Evolutionary conservation across 2,329 filamentous ascomycete species (phyloP), one percentile per base, ranked within the genome.

Genomic region (Beauveria rudraprayagi): DNA sequence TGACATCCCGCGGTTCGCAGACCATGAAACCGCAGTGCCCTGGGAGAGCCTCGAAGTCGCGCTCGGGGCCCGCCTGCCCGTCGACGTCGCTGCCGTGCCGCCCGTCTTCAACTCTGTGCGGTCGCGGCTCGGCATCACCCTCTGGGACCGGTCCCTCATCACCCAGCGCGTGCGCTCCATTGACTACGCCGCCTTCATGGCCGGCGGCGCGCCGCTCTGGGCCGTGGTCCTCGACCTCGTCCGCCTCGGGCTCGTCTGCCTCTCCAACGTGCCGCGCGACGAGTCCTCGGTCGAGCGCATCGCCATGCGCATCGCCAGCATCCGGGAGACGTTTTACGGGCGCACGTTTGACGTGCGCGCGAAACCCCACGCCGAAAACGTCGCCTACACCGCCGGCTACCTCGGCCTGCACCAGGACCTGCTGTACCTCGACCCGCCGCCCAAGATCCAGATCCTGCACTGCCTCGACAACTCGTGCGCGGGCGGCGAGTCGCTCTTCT

Each of bases 331-430:
- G 8, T 94, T 97, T 70, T 97, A 97, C 73, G 94, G 94, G 47
- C 79, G 82, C 66, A 96, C 91, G 0, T 97, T 92, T 86, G 89
- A 97, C 73, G 93, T 97, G 14, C 84, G 86, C 59, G 91, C 87
- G 3, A 88, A 95, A 58, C 87, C 89, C 1, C 73, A 90, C 60
- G 91, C 92, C 26, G 92, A 93, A 70, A 97, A 97, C 71, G 90
- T 97, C 4, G 93, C 94, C 10, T 92, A 97, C 75, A 97, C 93
- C 1, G 87, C 83, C 69, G 82, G 87, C 54, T 87, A 87, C 69
- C 84, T 97, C 1, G 90, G 90, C 17, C 86, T 97, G 53, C 94
- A 99, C 76, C 94, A 96, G 84, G 94, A 97, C 71, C 81, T 97
- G 46, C 80, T 97, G 60, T 97, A 97, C 75, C 88, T 94, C 74